Evolutionary conservation across 805 yeast genomes (phyloP), one percentile per base, ranked within the genome.

Genomic region (Metschnikowia proteae): DNA sequence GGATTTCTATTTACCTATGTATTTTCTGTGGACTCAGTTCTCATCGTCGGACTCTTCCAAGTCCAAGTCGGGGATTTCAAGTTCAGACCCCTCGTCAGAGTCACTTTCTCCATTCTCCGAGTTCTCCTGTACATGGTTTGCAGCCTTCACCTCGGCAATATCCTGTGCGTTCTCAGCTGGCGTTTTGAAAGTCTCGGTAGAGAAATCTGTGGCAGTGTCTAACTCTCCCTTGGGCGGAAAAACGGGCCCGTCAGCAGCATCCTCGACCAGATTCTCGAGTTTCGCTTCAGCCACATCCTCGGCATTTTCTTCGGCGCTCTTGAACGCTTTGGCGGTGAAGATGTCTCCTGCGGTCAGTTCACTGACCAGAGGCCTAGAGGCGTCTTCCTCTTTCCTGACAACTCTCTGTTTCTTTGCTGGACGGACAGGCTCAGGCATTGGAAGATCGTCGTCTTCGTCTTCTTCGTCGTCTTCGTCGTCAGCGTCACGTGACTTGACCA

Each of bases 11-110:
- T 34, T 7, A 4, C 23, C 11, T 35, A 35, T 35, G 26, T 17
- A 17, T 11, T 13, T 6, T 2, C 4, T 23, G 23, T n/a, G 10
- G 8, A 25, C n/a, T 31, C n/a, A 32, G 36, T 31, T 31, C 28
- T 68, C 71, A 22, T 66, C 70, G 44, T 72, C 76, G 1, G 73
- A 69, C 26, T 75, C 79, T 43, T 72, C 79, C 41, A 74, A 60
- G 38, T 70, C 75, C 46, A 74, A 66, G 11, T 62, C 66, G 5
- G 84, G 84, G 46, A 79, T 76, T 51, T 78, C 83, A 40, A 78
- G 74, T 53, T 79, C 83, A 17, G 77, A 70, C 13, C 63, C 55
- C 4, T 62, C 70, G 25, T 62, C 66, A 1, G 61, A 47, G 11
- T 47, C 53, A 47, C 43, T 41, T 30, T 44, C 50, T 13, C 40